These are phyloP conservation scores for Wickerhamomyces silvicola DNA, from an alignment of 805 yeast species.

Conservation along the genomic window DNA sequence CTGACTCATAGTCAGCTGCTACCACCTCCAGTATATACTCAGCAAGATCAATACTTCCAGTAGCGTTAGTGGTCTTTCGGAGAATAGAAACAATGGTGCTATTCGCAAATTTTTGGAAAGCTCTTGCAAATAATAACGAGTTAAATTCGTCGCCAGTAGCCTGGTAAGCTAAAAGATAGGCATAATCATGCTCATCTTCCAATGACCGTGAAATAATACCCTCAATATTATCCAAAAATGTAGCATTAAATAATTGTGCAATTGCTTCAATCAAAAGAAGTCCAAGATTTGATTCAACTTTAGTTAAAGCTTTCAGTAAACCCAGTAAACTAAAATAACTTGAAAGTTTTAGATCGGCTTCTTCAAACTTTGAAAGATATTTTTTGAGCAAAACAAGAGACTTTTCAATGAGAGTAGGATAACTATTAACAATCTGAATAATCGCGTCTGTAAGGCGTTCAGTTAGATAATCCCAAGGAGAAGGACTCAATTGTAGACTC, in stretches of 20 bases:
- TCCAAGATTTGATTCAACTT: constrained; percentile 16
- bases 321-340: constrained; percentile 31
- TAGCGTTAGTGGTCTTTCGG: not conserved
- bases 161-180: constrained; percentile 30
- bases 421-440: constrained; percentile 20
- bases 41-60: constrained; percentile 15
- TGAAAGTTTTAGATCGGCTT: constrained; percentile 10
- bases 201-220: constrained; percentile 28
- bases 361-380: constrained; percentile 20
- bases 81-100: constrained; percentile 8
- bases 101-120: constrained; percentile 16
- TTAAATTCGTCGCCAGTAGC: constrained; percentile 28
- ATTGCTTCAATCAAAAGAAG: constrained; percentile 21
- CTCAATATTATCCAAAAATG: constrained; percentile 17
- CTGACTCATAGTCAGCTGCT: constrained; percentile 20
- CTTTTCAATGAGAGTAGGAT: constrained; percentile 20
- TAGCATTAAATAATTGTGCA: constrained; percentile 14
- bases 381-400: constrained; percentile 17
- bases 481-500: constrained; percentile 27
- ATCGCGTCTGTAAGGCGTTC: constrained; percentile 27
- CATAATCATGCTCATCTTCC: constrained; percentile 17
- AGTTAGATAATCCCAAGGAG: constrained; percentile 36
- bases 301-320: constrained; percentile 27
- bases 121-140: constrained; percentile 27
- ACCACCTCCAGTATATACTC: constrained; percentile 28